Base-by-base conservation (phyloP, 1,139 yeast species). In the Suhomyces anneliseae region DNA sequence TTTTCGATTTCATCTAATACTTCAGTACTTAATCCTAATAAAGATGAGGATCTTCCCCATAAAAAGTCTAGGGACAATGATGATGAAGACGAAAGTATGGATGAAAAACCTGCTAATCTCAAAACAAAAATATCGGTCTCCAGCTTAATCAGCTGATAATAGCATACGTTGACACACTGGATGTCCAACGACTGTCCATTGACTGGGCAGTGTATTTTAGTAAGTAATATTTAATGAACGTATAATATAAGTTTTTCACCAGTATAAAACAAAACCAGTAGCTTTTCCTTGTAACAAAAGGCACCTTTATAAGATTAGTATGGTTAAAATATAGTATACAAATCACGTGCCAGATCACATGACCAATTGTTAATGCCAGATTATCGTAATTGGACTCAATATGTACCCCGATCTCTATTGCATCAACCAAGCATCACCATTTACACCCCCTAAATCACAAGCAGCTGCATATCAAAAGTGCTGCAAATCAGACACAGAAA, bases 1-100 rank as follows among this genome's bases (percentile, higher is more conserved):
- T 61, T 66, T 53, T 65, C 69, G 15, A 58, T 66, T 8, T 62
- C 69, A 7, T 62, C 66, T 42, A 55, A 62, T 40, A 48, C 64
- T 46, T 54, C 67, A 44, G 42, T 52, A n/a, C 43, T 52, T 15
- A 48, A 49, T 37, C 50, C 46, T 7, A 19, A 34, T 4, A 44
- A 40, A 31, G 52, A 50, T 32, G 53, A 47, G 14, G 53, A 50
- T 15, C 38, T 43, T 14, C 36, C 34, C n/a, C 51, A 44, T 34
- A 44, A 48, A n/a, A 42, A 41, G 14, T 6, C 42, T 11, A 45
- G 43, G 46, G 54, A 50, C 14, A 41, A 36, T 19, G 48, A 39
- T 29, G 44, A 42, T 12, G 41, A 44, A 36, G 42, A 43, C 9
- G 45, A 44, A 31, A 9, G 11, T 11, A 29, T 29, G 7, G 32